Evolutionary conservation across 345 rosid genomes (phyloP).

Genomic region (Salix brachista): DNA sequence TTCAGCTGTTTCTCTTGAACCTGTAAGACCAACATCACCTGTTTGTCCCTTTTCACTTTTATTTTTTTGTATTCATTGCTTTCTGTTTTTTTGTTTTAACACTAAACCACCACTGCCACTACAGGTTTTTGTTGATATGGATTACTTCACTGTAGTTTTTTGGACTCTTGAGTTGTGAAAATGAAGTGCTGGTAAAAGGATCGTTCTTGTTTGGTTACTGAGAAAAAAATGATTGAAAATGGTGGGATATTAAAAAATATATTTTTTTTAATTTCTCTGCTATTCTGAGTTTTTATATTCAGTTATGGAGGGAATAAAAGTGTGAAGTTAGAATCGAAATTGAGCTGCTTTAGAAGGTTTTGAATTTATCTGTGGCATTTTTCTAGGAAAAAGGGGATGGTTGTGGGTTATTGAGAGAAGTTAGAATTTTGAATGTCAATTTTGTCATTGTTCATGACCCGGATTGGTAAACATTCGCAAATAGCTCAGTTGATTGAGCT

Average conservation of each 20-base stretch:
- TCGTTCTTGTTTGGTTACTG: neutral
- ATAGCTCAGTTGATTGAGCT: neutral
- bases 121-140: neutral
- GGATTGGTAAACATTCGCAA: neutral
- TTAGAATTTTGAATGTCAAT: neutral
- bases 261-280: no score
- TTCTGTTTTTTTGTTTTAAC: neutral
- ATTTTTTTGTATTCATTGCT: neutral
- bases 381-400: no score
- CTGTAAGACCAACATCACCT: conserved; percentile 22
- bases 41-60: neutral
- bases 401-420: neutral
- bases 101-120: neutral
- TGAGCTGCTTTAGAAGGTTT: neutral
- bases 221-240: neutral
- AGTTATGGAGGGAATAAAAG: neutral
- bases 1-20: conserved; percentile 41
- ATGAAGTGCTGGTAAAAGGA: neutral
- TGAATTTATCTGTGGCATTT: neutral
- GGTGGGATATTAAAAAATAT: no score
- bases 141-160: neutral
- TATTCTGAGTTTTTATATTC: neutral
- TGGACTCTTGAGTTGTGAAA: neutral
- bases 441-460: neutral
- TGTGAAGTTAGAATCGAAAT: neutral